A percentile compares a stretch with the other conserved stretches of the same genome.
Evolutionary conservation across 2,329 filamentous ascomycete genomes (phyloP).

Genomic region (Colletotrichum limetticola): DNA sequence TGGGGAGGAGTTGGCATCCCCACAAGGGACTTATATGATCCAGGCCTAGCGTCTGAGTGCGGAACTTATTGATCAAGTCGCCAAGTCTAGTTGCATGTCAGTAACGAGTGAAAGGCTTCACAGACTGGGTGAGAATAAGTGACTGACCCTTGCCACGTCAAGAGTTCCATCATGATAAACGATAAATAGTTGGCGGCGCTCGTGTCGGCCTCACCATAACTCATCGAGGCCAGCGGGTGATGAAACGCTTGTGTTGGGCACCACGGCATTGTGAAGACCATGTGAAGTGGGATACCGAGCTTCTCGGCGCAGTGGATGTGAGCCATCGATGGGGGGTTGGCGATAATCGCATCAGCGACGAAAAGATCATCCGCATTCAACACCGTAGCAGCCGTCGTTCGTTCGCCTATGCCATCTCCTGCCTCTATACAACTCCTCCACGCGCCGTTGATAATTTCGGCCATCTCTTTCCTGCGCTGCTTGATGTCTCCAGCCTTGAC

Average conservation of each 20-base stretch:
- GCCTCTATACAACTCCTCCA: slow-evolving; percentile 52
- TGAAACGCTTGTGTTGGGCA: slow-evolving; percentile 76
- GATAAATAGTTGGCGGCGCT: slow-evolving; percentile 74
- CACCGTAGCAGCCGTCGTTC: slow-evolving; percentile 41
- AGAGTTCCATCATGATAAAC: slow-evolving; percentile 75
- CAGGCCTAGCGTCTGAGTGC: slow-evolving; percentile 68
- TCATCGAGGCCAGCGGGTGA: slow-evolving; percentile 73
- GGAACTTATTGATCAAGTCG: slow-evolving; percentile 77
- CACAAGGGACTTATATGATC: slow-evolving; percentile 74
- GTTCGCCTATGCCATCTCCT: slow-evolving; percentile 44
- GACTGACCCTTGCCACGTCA: slow-evolving; percentile 76
- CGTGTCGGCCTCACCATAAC: slow-evolving; percentile 67
- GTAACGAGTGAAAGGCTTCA: neutral
- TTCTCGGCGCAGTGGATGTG: slow-evolving; percentile 64
- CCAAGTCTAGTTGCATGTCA: slow-evolving; percentile 59
- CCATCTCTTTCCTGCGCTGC: slow-evolving; percentile 48
- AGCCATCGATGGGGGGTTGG: slow-evolving; percentile 63
- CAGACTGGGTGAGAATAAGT: neutral
- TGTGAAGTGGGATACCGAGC: slow-evolving; percentile 59
- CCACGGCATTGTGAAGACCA: slow-evolving; percentile 76
- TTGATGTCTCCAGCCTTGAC: slow-evolving; percentile 49
- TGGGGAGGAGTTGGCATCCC: slow-evolving; percentile 72
- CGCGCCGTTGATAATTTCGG: slow-evolving; percentile 49
- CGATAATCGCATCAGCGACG: slow-evolving; percentile 65
- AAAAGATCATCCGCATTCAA: slow-evolving; percentile 50